phyloP scores from a whole-genome alignment of 208 protist genomes.

The Leishmania martiniquensis region DNA sequence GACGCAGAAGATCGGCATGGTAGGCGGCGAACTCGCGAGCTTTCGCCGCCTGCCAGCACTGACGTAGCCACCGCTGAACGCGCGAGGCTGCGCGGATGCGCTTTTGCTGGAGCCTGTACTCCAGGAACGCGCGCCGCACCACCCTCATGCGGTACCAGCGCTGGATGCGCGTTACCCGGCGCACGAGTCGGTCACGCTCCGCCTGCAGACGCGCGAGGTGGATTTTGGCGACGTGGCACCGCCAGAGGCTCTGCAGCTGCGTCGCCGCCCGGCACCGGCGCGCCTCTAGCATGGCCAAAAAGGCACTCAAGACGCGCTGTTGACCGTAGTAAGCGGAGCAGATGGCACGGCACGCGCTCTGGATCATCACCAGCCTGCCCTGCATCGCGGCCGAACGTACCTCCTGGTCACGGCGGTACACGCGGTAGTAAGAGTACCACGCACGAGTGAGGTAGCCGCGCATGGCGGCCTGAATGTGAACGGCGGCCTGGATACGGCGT shows the following conservation, averaged over 20 bases:
- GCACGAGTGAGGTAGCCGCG: slow-evolving; percentile 84
- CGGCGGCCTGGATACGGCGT: slow-evolving; percentile 58
- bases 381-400: slow-evolving; percentile 70
- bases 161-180: slow-evolving; percentile 58
- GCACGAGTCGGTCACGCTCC: slow-evolving; percentile 46
- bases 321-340: slow-evolving; percentile 39
- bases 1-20: slow-evolving; percentile 57
- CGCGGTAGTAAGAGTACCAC: slow-evolving; percentile 86
- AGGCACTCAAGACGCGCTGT: slow-evolving; percentile 28
- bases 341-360: slow-evolving; percentile 52
- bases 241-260: slow-evolving; percentile 80
- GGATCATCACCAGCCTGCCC: slow-evolving; percentile 61
- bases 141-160: slow-evolving; percentile 69
- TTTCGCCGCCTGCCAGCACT: slow-evolving; percentile 46
- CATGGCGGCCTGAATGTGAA: slow-evolving; percentile 72
- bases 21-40: slow-evolving; percentile 71
- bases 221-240: slow-evolving; percentile 63
- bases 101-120: slow-evolving; percentile 43
- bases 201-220: slow-evolving; percentile 63
- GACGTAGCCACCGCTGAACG: slow-evolving; percentile 67
- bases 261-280: slow-evolving; percentile 46
- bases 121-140: slow-evolving; percentile 53
- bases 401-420: slow-evolving; percentile 73
- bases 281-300: slow-evolving; percentile 32
- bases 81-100: slow-evolving; percentile 44